A percentile compares a stretch with the other conserved stretches of the same genome.
These are phyloP conservation scores for Dipodascopsis tothii DNA, from an alignment of 805 yeast species.

Conservation along the genomic window DNA sequence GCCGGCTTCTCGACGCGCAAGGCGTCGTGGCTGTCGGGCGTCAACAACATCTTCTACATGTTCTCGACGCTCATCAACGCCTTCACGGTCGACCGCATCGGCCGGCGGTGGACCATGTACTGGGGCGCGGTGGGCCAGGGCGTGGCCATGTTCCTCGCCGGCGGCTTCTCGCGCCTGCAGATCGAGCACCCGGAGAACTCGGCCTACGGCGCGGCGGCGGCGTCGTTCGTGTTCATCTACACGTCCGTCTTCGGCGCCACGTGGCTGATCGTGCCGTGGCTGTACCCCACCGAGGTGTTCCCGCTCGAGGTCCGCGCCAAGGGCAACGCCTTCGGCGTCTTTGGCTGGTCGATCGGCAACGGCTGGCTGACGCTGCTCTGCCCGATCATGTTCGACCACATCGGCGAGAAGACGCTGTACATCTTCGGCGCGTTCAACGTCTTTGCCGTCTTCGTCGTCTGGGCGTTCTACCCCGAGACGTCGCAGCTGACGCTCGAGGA, in stretches of 20 bases:
- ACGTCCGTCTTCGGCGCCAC: conserved; percentile 31
- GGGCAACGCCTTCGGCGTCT: conserved; percentile 16
- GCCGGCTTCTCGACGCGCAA: conserved; percentile 5
- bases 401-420: conserved; percentile 31
- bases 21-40: conserved; percentile 8
- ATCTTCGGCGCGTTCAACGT: conserved; percentile 32
- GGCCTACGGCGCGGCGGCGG: conserved; percentile 28
- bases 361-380: conserved; percentile 33
- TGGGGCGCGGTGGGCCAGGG: conserved; percentile 27
- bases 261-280: conserved; percentile 28
- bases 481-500: conserved; percentile 52
- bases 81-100: conserved; percentile 18
- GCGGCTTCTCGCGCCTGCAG: conserved; percentile 25
- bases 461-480: conserved; percentile 59
- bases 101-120: conserved; percentile 16
- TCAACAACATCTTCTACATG: conserved; percentile 11
- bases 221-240: conserved; percentile 34
- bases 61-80: conserved; percentile 12
- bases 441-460: conserved; percentile 26
- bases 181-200: conserved; percentile 27
- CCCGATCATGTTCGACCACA: conserved; percentile 31
- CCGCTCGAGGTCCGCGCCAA: conserved; percentile 26
- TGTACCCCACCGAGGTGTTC: conserved; percentile 26
- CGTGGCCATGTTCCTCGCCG: conserved; percentile 39
- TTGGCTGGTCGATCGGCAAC: conserved; percentile 32